Percentiles rank a stretch among this genome's conserved stretches.
Evolutionary conservation across 179 eudicot species (phyloP).

Genomic region (Actinidia arguta): DNA sequence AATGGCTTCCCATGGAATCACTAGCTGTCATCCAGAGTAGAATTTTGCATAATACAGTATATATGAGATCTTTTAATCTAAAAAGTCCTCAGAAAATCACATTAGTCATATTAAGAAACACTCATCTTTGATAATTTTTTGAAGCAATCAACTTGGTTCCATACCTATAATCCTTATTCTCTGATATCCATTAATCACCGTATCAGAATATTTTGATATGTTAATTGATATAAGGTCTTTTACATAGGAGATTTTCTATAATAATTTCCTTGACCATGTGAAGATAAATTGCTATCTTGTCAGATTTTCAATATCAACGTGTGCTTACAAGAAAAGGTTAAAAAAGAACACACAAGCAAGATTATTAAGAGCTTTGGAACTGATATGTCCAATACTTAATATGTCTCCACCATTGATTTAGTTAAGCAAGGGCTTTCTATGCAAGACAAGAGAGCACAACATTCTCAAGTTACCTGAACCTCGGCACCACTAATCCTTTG

Average conservation of each 20-base stretch:
- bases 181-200: neutral
- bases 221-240: neutral
- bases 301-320: neutral
- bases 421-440: conserved; percentile 6
- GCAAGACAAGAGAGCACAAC: neutral
- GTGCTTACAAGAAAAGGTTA: neutral
- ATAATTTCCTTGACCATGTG: neutral
- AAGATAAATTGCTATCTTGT: neutral
- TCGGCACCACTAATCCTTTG: conserved; percentile 88
- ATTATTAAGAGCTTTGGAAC: neutral
- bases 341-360: neutral
- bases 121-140: neutral
- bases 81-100: neutral
- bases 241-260: neutral
- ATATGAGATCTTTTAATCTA: conserved; percentile 7
- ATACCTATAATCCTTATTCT: neutral
- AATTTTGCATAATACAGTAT: conserved; percentile 13
- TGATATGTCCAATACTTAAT: neutral
- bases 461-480: conserved; percentile 70
- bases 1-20: conserved; percentile 94
- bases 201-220: neutral
- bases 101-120: neutral
- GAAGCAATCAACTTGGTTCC: conserved; percentile 12
- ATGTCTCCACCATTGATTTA: neutral
- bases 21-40: conserved; percentile 61